Percentiles rank a stretch among this genome's conserved stretches.
Evolutionary conservation across 2,329 filamentous ascomycete species (phyloP).

Genomic region (Aspergillus unguis): DNA sequence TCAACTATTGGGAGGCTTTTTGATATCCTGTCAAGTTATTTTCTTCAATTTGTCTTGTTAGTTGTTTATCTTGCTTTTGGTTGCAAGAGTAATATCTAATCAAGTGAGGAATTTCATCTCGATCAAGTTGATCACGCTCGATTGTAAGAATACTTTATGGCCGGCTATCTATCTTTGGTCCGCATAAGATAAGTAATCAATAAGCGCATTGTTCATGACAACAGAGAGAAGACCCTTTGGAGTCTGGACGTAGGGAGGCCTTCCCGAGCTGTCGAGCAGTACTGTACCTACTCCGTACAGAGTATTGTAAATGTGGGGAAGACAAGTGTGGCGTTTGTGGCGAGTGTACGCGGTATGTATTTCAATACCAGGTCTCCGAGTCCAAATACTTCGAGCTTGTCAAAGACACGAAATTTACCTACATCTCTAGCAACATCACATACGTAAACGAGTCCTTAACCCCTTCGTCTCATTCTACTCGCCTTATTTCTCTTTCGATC

Average conservation of each 20-base stretch:
- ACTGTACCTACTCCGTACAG: not conserved
- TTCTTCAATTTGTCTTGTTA: not conserved
- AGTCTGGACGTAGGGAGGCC: not conserved
- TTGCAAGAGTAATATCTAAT: constrained; percentile 2
- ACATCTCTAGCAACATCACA: too few relatives aligned
- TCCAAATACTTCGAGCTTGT: too few relatives aligned
- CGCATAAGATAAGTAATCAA: too few relatives aligned
- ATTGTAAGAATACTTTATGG: not conserved
- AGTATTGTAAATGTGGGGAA: not conserved
- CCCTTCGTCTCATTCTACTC: not conserved
- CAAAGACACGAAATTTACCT: too few relatives aligned
- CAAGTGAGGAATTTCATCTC: not conserved
- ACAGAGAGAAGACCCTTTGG: too few relatives aligned
- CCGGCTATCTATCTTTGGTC: not conserved
- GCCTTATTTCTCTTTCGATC: not conserved
- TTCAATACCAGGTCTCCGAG: too few relatives aligned
- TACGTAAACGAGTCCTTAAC: too few relatives aligned
- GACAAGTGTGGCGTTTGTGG: constrained; percentile 9
- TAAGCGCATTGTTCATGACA: too few relatives aligned
- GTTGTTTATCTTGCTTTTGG: not conserved
- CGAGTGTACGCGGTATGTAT: not conserved
- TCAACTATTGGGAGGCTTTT: constrained; percentile 7
- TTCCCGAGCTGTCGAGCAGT: not conserved
- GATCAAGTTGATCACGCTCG: not conserved
- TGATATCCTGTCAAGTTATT: constrained; percentile 5